Conservation (phyloP, 2,329 filamentous ascomycete species). For the Bipolaris gigantea region DNA sequence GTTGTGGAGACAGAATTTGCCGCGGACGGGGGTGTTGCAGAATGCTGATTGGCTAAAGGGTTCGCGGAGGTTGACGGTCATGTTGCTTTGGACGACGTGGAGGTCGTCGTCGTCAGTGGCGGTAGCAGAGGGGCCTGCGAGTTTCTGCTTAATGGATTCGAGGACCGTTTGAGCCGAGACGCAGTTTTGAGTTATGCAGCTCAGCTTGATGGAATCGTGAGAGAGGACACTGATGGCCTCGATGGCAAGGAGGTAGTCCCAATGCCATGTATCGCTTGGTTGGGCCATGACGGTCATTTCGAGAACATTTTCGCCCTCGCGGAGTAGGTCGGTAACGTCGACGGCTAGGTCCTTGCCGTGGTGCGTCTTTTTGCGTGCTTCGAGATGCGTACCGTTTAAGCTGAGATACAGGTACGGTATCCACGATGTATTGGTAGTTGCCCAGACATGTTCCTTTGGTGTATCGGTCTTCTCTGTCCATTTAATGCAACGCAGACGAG, state of each 20-base stretch:
- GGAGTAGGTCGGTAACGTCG: slow-evolving; percentile 68
- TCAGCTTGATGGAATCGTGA: slow-evolving; percentile 43
- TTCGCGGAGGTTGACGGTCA: slow-evolving; percentile 52
- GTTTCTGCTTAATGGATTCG: slow-evolving; percentile 58
- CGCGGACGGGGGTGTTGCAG: slow-evolving; percentile 72
- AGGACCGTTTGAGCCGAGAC: slow-evolving; percentile 55
- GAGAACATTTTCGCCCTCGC: slow-evolving; percentile 64
- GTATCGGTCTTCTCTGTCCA: slow-evolving; percentile 23
- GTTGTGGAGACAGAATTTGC: slow-evolving; percentile 69
- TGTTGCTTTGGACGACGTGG: slow-evolving; percentile 43
- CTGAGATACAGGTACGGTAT: slow-evolving; percentile 67
- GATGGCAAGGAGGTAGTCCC: slow-evolving; percentile 66
- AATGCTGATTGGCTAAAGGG: slow-evolving; percentile 53
- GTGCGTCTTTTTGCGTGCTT: slow-evolving; percentile 69
- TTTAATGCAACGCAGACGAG: slow-evolving; percentile 70
- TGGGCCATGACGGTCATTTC: slow-evolving; percentile 47
- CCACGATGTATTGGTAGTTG: slow-evolving; percentile 67
- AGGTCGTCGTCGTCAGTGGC: slow-evolving; percentile 62
- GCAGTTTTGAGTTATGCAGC: slow-evolving; percentile 30
- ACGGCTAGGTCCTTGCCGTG: slow-evolving; percentile 75
- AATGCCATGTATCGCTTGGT: slow-evolving; percentile 39
- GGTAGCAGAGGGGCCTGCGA: slow-evolving; percentile 35
- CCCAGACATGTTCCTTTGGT: slow-evolving; percentile 60
- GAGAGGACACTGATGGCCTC: slow-evolving; percentile 65
- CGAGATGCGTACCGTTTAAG: slow-evolving; percentile 60